phyloP scores from a whole-genome alignment of 768 basidiomycete species.

The Calocybe gangraenosa region DNA sequence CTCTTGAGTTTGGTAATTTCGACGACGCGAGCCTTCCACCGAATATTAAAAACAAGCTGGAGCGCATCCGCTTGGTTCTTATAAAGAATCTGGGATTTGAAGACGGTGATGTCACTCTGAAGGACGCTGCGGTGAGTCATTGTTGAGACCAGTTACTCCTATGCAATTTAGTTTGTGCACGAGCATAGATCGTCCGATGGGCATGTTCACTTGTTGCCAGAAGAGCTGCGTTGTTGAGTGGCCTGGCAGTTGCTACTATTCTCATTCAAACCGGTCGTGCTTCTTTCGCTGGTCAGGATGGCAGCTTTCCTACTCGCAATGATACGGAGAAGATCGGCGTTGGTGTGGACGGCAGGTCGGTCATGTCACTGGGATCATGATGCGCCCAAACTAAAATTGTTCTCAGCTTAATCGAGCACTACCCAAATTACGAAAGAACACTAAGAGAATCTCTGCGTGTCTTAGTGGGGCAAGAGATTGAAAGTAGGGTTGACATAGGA shows the following conservation, averaged over 20 bases:
- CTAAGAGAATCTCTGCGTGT: slow-evolving; percentile 71
- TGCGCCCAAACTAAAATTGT: not conserved
- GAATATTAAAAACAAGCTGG: slow-evolving; percentile 34
- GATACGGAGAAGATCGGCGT: slow-evolving; percentile 59
- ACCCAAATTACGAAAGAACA: slow-evolving; percentile 78
- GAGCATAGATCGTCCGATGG: slow-evolving; percentile 69
- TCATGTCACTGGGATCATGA: not conserved
- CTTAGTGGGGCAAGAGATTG: slow-evolving; percentile 77
- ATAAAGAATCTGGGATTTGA: slow-evolving; percentile 58
- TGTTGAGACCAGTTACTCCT: not conserved
- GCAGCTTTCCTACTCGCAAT: slow-evolving; percentile 21
- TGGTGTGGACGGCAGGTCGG: slow-evolving; percentile 89
- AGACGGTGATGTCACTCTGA: slow-evolving; percentile 48
- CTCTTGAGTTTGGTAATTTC: slow-evolving; percentile 34
- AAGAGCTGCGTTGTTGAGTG: slow-evolving; percentile 81
- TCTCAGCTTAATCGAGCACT: slow-evolving; percentile 81
- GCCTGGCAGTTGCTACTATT: slow-evolving; percentile 82
- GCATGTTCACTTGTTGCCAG: slow-evolving; percentile 72
- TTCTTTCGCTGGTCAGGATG: slow-evolving; percentile 39
- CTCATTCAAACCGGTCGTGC: slow-evolving; percentile 78
- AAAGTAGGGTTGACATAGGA: slow-evolving; percentile 79
- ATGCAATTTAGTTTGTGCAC: slow-evolving; percentile 19
- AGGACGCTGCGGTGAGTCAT: slow-evolving; percentile 50
- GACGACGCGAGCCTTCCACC: slow-evolving; percentile 27
- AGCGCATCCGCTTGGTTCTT: slow-evolving; percentile 57